Evolutionary conservation across 2,329 filamentous ascomycete species (phyloP).

Genomic region (Didymella sp.): DNA sequence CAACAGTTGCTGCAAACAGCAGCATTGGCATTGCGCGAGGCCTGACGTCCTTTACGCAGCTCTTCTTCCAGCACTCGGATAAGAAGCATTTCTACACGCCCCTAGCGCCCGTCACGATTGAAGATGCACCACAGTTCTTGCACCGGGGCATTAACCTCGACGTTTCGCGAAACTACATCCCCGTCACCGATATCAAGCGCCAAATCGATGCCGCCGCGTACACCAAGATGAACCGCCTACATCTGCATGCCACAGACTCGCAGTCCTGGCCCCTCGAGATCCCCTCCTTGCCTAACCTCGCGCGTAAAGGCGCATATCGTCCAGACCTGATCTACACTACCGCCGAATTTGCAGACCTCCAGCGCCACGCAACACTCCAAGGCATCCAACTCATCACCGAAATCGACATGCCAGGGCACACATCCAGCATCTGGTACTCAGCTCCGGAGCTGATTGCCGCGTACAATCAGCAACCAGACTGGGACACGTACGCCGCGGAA

Average conservation of each 20-base stretch:
- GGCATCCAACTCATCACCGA: constrained; percentile 77
- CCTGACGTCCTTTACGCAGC: constrained; percentile 78
- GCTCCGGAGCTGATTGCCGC: constrained; percentile 76
- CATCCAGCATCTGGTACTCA: constrained; percentile 69
- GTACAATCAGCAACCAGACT: constrained; percentile 61
- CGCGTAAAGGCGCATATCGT: constrained; percentile 75
- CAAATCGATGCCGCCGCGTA: constrained; percentile 78
- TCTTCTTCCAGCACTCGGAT: constrained; percentile 75
- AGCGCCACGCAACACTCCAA: constrained; percentile 72
- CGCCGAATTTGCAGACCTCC: constrained; percentile 68
- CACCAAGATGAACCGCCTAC: constrained; percentile 84
- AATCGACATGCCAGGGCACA: constrained; percentile 83
- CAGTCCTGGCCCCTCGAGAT: constrained; percentile 88
- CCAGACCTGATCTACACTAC: constrained; percentile 71
- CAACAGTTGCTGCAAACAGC: constrained; percentile 68
- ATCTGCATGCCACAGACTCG: constrained; percentile 81
- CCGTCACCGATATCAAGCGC: constrained; percentile 70
- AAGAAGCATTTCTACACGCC: constrained; percentile 68
- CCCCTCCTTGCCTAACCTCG: constrained; percentile 73
- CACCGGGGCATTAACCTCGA: constrained; percentile 85
- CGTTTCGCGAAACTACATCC: constrained; percentile 75
- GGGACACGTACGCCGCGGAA: constrained; percentile 61
- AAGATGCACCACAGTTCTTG: constrained; percentile 75
- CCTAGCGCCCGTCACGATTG: constrained; percentile 72
- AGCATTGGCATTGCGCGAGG: constrained; percentile 74